Conservation (phyloP, 257 asterid species). For the Solanum arcanum region DNA sequence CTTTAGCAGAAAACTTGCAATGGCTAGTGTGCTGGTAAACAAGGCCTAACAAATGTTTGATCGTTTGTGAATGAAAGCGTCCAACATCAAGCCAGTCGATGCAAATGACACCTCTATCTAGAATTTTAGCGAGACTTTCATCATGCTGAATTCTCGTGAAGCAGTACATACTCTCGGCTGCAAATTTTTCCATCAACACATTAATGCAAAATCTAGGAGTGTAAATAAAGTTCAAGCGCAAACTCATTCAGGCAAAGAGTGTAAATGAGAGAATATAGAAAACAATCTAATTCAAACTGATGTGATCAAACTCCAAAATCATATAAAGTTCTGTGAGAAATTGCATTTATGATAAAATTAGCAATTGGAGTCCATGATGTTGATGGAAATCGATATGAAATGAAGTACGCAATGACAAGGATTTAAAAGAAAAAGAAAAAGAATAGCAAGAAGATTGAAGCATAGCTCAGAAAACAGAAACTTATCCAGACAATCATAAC, state of each 20-base stretch:
- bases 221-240: background rate
- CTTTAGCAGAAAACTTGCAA: background rate
- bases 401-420: background rate
- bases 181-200: slow-evolving; percentile 6
- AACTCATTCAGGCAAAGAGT: background rate
- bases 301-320: background rate
- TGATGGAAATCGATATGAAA: background rate
- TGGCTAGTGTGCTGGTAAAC: background rate
- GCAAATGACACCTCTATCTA: background rate
- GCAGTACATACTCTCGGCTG: slow-evolving; percentile 94
- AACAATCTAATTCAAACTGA: background rate
- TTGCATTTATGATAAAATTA: background rate
- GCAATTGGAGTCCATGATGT: background rate
- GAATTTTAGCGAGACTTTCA: slow-evolving; percentile 11
- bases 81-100: background rate
- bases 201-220: background rate
- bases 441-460: background rate
- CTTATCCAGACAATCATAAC: background rate
- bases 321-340: background rate
- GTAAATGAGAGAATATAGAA: background rate
- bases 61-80: background rate
- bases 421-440: background rate
- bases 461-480: background rate
- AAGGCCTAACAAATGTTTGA: background rate
- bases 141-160: slow-evolving; percentile 76